A percentile compares a stretch with the other conserved stretches of the same genome.
Conservation (phyloP, 23 red algal species). For the Chondrus crispus region DNA sequence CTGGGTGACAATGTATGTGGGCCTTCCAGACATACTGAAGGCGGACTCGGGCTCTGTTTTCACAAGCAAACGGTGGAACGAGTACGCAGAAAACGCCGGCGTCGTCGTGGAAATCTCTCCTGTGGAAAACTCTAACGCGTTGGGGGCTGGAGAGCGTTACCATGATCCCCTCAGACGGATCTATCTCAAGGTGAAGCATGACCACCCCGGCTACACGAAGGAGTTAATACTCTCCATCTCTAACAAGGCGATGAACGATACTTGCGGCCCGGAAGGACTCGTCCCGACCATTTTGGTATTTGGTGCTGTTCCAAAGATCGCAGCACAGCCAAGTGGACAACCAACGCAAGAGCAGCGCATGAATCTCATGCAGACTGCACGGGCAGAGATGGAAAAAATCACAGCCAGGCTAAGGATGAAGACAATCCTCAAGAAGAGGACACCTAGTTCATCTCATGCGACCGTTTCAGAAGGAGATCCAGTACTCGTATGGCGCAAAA, state of each 20-base stretch:
- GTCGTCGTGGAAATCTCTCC: background rate
- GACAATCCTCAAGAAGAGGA: background rate
- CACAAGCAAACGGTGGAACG: background rate
- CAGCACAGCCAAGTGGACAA: background rate
- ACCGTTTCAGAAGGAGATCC: background rate
- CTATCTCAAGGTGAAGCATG: background rate
- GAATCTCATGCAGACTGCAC: background rate
- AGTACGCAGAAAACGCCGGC: background rate
- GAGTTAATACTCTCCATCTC: background rate
- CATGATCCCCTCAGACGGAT: slow-evolving; percentile 6
- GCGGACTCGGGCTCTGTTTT: background rate
- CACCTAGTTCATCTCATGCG: background rate
- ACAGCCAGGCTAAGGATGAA: background rate
- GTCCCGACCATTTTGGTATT: slow-evolving; percentile 21
- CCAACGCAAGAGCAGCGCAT: background rate
- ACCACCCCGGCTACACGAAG: background rate
- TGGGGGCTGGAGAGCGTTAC: background rate
- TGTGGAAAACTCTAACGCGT: background rate
- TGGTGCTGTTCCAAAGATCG: background rate
- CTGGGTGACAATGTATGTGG: slow-evolving; percentile 21
- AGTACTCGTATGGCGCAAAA: background rate
- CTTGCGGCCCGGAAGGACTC: slow-evolving; percentile 6
- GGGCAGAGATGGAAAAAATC: background rate
- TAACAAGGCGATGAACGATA: slow-evolving; percentile 23
- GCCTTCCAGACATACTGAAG: background rate